Evolutionary conservation across 2,329 filamentous ascomycete species (phyloP).

Genomic region (Arthrinium phaeospermum): DNA sequence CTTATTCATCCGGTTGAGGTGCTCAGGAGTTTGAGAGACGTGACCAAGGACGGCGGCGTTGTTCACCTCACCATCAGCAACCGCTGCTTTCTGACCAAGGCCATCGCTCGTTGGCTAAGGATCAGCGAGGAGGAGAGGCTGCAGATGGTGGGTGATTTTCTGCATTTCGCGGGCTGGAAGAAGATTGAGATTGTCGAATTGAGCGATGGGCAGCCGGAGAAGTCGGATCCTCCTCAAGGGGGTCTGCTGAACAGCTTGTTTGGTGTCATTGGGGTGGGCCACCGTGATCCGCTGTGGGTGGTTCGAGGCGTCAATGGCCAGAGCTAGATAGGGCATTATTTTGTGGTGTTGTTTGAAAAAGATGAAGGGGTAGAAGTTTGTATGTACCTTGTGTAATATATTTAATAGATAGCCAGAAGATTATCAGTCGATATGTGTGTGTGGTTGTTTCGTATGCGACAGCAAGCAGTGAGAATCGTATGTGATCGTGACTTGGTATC

Average conservation of each 20-base stretch:
- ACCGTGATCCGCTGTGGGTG: neutral
- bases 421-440: neutral
- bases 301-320: neutral
- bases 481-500: neutral
- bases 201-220: conserved; percentile 16
- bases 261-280: neutral
- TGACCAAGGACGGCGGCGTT: conserved; percentile 1
- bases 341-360: neutral
- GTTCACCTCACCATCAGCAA: conserved; percentile 23
- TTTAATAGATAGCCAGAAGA: neutral
- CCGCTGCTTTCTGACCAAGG: conserved; percentile 24
- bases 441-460: neutral
- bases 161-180: conserved; percentile 24
- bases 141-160: conserved; percentile 22
- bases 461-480: no score
- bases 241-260: neutral
- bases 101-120: conserved; percentile 18
- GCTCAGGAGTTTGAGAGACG: conserved; percentile 14
- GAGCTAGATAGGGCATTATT: neutral
- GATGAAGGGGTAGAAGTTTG: no score
- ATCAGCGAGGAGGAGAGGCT: conserved; percentile 22
- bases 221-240: neutral
- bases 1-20: conserved; percentile 20
- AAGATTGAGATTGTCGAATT: conserved; percentile 23
- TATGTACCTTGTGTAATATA: neutral